Percentiles rank a stretch among this genome's conserved stretches.
Conservation (phyloP, 306 rosid species). For the Rubus idaeus region DNA sequence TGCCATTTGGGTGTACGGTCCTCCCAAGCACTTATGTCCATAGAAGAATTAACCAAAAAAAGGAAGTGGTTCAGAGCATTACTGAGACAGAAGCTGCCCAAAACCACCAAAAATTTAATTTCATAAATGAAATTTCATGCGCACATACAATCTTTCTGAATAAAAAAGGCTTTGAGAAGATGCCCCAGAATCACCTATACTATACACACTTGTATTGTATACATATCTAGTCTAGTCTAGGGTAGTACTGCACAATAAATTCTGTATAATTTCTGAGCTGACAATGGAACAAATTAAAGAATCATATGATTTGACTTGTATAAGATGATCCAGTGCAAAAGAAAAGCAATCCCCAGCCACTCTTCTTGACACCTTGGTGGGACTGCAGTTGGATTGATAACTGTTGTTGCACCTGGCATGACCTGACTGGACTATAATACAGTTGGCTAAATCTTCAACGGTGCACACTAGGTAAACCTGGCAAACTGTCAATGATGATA, state of each 20-base stretch:
- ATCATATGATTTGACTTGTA: conserved; percentile 48
- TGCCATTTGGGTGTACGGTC: not conserved
- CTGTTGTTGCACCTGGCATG: conserved; percentile 12
- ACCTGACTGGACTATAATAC: conserved; percentile 27
- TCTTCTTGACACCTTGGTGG: conserved; percentile 2
- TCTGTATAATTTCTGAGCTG: conserved; percentile 29
- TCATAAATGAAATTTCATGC: conserved; percentile 24
- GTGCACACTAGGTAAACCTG: conserved; percentile 6
- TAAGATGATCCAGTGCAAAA: conserved; percentile 26
- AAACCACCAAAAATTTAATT: conserved; percentile 11
- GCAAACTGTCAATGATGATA: not conserved
- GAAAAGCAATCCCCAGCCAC: conserved; percentile 30
- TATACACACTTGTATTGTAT: conserved; percentile 19
- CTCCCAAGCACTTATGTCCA: not conserved
- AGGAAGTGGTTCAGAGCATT: not conserved
- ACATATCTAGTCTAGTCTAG: not conserved
- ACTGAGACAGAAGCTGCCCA: not conserved
- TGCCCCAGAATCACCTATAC: conserved; percentile 28
- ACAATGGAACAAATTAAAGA: conserved; percentile 60
- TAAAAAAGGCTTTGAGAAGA: not conserved
- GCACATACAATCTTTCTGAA: conserved; percentile 15
- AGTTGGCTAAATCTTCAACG: conserved; percentile 25
- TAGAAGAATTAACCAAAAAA: not conserved
- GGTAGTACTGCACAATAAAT: conserved; percentile 23
- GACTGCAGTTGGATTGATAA: conserved; percentile 27